These are phyloP conservation scores for Dittrichia graveolens DNA, from an alignment of 129 eudicot genomes.

Conservation along the genomic window DNA sequence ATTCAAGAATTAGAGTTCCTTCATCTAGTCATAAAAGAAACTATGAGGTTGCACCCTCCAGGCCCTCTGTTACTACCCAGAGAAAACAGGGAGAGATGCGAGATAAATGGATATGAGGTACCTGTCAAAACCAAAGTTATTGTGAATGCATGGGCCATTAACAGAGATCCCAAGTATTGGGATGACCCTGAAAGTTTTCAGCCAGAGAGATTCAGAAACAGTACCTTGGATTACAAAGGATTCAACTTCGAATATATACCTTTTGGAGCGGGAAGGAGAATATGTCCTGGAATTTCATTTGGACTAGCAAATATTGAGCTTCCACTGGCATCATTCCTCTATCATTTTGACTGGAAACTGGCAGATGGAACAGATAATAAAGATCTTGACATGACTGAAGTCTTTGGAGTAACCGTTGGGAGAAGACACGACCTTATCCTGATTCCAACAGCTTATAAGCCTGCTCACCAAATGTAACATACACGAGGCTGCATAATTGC, in stretches of 20 bases:
- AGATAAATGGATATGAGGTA: conserved; percentile 41
- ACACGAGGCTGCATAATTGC: not conserved
- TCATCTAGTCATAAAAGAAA: conserved; percentile 47
- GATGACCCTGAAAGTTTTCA: conserved; percentile 41
- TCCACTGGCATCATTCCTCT: conserved; percentile 29
- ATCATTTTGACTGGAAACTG: conserved; percentile 60
- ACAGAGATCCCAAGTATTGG: conserved; percentile 49
- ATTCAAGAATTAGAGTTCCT: conserved; percentile 34
- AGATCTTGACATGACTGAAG: conserved; percentile 48
- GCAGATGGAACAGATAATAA: conserved; percentile 38
- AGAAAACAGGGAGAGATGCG: conserved; percentile 46
- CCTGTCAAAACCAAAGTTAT: conserved; percentile 45
- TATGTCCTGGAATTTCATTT: conserved; percentile 48
- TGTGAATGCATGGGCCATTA: conserved; percentile 54
- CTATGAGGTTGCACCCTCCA: conserved; percentile 54
- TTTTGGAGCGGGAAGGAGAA: conserved; percentile 55
- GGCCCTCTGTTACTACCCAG: conserved; percentile 52
- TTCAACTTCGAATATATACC: conserved; percentile 43
- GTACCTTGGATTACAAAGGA: conserved; percentile 43
- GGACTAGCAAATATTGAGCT: conserved; percentile 43
- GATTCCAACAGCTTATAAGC: conserved; percentile 38
- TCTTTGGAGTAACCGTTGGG: conserved; percentile 40
- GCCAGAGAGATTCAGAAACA: conserved; percentile 47
- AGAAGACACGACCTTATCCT: conserved; percentile 36
- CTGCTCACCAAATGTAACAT: not conserved